These are phyloP conservation scores for Phytophthora boehmeriae DNA, from an alignment of 352 stramenopile species.

Conservation along the genomic window DNA sequence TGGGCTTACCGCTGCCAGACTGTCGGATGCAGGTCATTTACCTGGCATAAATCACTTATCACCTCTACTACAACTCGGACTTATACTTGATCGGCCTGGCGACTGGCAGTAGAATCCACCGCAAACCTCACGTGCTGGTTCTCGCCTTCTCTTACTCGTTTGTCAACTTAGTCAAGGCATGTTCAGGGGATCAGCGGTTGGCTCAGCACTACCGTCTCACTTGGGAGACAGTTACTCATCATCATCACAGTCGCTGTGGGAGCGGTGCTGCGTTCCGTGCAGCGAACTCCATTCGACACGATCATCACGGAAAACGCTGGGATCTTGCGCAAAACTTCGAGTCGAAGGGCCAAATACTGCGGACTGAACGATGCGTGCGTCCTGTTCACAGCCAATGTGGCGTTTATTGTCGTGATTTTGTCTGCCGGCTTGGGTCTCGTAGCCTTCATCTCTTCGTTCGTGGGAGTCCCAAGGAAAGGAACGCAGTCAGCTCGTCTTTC, in stretches of 20 bases:
- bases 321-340: slow-evolving; percentile 2
- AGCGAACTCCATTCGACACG: not conserved
- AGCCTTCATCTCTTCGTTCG: not conserved
- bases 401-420: not conserved
- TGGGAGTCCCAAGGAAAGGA: no score
- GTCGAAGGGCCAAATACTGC: not conserved
- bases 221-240: not conserved
- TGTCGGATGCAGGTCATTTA: slow-evolving; percentile 7
- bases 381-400: not conserved
- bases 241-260: not conserved
- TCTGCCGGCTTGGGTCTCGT: not conserved
- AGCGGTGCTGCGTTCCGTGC: not conserved
- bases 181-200: slow-evolving; percentile 2
- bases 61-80: slow-evolving; percentile 8
- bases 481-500: no score
- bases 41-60: slow-evolving; percentile 7
- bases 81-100: slow-evolving; percentile 8
- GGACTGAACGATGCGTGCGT: slow-evolving; percentile 3
- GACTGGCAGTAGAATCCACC: slow-evolving; percentile 6
- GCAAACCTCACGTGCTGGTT: slow-evolving; percentile 5
- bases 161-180: slow-evolving; percentile 4
- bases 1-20: slow-evolving; percentile 17
- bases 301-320: not conserved
- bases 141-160: slow-evolving; percentile 10
- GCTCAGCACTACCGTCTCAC: slow-evolving; percentile 6